These are phyloP conservation scores for Exophiala xenobiotica DNA, from an alignment of 2,329 filamentous ascomycete species.

Conservation along the genomic window DNA sequence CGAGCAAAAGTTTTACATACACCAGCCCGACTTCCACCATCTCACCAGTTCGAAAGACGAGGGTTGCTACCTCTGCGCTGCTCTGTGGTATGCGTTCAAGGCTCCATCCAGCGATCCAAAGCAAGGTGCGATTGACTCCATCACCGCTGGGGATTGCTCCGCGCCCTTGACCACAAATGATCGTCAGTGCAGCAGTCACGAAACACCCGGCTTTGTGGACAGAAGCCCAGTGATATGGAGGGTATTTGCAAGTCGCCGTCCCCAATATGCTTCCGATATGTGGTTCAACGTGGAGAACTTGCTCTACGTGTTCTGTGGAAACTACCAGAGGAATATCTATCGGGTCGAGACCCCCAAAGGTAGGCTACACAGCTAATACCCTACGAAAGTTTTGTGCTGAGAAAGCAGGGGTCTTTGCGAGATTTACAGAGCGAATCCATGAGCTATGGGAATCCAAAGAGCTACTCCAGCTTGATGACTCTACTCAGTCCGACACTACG, in stretches of 20 bases:
- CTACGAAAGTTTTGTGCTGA: not conserved
- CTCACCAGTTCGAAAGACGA: not conserved
- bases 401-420: not conserved
- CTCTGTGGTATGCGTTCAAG: not conserved
- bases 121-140: not conserved
- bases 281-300: not conserved
- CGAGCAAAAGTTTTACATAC: not conserved
- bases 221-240: not conserved
- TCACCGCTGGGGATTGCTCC: not conserved
- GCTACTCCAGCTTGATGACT: not conserved
- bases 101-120: not conserved
- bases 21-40: not conserved
- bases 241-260: not conserved
- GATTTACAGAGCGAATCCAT: not conserved
- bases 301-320: not conserved
- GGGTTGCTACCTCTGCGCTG: slow-evolving; percentile 1
- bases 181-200: not conserved
- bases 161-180: not conserved
- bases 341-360: not conserved
- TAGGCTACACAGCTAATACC: not conserved
- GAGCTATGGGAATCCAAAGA: not conserved
- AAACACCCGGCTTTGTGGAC: not conserved
- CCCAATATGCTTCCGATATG: not conserved
- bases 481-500: not conserved
- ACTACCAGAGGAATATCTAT: not conserved